Base-by-base conservation (phyloP, 352 stramenopile species). In the Pythium phragmiticola region DNA sequence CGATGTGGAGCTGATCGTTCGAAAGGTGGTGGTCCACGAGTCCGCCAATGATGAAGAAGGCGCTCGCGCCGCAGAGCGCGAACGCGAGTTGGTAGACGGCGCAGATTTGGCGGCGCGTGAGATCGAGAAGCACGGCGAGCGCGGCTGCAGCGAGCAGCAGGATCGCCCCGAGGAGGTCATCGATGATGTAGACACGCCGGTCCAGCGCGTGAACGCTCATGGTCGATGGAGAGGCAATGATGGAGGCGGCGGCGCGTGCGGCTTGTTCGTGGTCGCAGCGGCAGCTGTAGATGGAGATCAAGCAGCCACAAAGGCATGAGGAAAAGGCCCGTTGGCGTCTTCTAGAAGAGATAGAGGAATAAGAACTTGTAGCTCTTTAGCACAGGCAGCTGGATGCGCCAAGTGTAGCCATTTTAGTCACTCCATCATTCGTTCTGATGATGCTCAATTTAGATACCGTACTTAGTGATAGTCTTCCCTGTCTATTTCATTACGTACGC, bases 11-110 rank as follows among this genome's bases (percentile, higher is more conserved):
- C 70, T 92, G 76, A 33, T 90, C 78, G 57, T 91, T 76, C 19
- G 81, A 82, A 26, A 92, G 59, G 23, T 91, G 78, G 69, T 90
- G 79, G 56, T 92, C 82, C 3, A 92, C 61, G 30, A 92, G 75
- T 7, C 81, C 84, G 23, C 84, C 84, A 23, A 90, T 55, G 52
- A 90, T 76, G 68, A 91, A 86, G 54, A 89, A 78, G 0, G 70
- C 67, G 51, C 70, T 78, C 13, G 70, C 68, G 2, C 70, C 76
- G 30, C 62, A 82, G 3, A 92, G 75, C 23, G 71, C 68, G 52
- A 94, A 94, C 13, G 84, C 74, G 36, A 92, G 73, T 51, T 94
- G 84, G 50, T 89, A 80, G 7, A 92, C 73, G 3, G 79, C 76
- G 55, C 81, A 88, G 50, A 90, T 75, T 37, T 81, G 78, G 13